Conservation (phyloP, 23 red algal species). For the Chondrus crispus region DNA sequence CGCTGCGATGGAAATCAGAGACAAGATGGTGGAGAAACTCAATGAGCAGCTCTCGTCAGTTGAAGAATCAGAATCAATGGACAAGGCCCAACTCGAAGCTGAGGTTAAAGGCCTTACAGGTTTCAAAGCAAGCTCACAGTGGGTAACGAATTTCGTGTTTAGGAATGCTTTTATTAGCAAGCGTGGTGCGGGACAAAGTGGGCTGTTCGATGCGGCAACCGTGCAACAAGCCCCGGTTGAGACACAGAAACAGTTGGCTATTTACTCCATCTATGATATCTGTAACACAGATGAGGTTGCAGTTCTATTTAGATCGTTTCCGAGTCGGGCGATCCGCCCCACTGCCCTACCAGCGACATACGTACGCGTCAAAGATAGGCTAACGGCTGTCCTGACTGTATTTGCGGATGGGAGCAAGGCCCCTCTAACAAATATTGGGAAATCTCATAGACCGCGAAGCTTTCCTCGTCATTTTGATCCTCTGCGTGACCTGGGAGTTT, state of each 20-base stretch:
- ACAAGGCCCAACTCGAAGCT: neutral
- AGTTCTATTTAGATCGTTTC: neutral
- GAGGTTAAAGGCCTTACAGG: neutral
- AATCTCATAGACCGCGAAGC: neutral
- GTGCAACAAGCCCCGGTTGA: neutral
- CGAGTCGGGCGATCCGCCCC: neutral
- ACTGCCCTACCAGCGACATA: neutral
- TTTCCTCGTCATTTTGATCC: constrained; percentile 2
- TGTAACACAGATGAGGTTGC: neutral
- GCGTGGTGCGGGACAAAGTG: neutral
- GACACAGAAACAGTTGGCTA: neutral
- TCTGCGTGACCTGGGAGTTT: neutral
- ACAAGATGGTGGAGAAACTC: neutral
- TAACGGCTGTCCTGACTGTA: neutral
- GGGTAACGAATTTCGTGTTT: neutral
- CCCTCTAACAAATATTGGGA: neutral
- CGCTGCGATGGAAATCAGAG: neutral
- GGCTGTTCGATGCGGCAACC: neutral
- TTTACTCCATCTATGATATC: neutral
- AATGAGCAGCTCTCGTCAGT: neutral
- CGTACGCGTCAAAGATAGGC: neutral
- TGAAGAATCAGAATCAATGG: neutral
- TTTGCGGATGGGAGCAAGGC: neutral
- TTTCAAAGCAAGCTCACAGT: neutral
- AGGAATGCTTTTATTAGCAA: neutral